phyloP scores from a whole-genome alignment of 805 yeast species.

The Teunomyces pallodes region DNA sequence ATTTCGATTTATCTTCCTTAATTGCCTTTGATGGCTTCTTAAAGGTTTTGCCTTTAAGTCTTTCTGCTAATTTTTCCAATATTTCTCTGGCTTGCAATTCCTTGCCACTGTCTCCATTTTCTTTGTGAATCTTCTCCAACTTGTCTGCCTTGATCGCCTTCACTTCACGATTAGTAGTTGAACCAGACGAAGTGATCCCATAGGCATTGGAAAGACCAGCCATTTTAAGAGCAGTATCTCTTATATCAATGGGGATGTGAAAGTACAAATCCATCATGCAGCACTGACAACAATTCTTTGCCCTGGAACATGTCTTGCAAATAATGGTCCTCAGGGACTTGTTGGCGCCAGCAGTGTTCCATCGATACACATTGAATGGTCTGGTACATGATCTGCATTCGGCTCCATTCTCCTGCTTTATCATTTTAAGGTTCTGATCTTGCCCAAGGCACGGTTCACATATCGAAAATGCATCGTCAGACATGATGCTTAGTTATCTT shows the following conservation, averaged over 20 bases:
- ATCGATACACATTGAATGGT: constrained; percentile 77
- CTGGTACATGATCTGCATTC: constrained; percentile 84
- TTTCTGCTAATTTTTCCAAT: constrained; percentile 46
- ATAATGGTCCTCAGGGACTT: constrained; percentile 61
- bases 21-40: constrained; percentile 8
- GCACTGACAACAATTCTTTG: constrained; percentile 80
- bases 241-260: constrained; percentile 72
- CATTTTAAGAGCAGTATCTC: constrained; percentile 79
- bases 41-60: constrained; percentile 16
- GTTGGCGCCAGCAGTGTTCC: constrained; percentile 54
- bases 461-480: constrained; percentile 45
- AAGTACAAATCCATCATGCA: constrained; percentile 82
- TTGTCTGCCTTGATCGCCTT: constrained; percentile 44
- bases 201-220: constrained; percentile 44
- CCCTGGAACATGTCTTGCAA: constrained; percentile 76
- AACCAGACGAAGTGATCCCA: neutral
- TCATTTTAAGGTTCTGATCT: constrained; percentile 65
- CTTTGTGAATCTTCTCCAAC: constrained; percentile 42
- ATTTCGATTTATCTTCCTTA: constrained; percentile 16
- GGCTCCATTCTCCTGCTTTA: constrained; percentile 67
- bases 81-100: constrained; percentile 45
- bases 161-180: constrained; percentile 28
- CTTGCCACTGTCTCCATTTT: constrained; percentile 6
- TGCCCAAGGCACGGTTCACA: constrained; percentile 75
- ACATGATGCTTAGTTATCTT: neutral